A percentile compares a stretch with the other conserved stretches of the same genome.
Conservation (phyloP, 106 monocot species). For the Dactylorhiza incarnata region DNA sequence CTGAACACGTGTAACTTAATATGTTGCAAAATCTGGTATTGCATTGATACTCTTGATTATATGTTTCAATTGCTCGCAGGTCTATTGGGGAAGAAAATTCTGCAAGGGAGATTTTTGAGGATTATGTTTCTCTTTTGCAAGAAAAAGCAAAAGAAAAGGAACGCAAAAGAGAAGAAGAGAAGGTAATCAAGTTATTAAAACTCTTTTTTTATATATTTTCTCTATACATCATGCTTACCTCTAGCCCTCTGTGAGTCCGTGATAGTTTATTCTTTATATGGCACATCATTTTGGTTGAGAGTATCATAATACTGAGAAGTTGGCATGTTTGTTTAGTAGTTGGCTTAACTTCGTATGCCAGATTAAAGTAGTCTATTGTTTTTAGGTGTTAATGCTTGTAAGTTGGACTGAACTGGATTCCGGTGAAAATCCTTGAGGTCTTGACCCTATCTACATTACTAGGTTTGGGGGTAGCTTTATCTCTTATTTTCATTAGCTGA, state of each 20-base stretch:
- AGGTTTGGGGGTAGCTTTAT: not conserved
- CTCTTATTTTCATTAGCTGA: not conserved
- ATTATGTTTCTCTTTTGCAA: conserved; percentile 67
- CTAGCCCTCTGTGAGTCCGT: not conserved
- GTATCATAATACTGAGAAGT: not conserved
- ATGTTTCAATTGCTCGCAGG: conserved; percentile 25
- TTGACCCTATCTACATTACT: too few relatives aligned
- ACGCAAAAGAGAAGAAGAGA: conserved; percentile 87
- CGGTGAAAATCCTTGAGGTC: too few relatives aligned
- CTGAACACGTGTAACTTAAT: not conserved
- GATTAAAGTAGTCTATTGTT: not conserved
- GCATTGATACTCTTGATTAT: not conserved
- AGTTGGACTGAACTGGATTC: too few relatives aligned
- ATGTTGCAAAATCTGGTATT: not conserved
- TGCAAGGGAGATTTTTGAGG: conserved; percentile 85
- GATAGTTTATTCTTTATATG: not conserved
- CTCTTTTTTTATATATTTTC: not conserved
- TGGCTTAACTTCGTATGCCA: not conserved
- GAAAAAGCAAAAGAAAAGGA: conserved; percentile 93
- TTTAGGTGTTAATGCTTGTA: too few relatives aligned
- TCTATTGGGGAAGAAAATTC: conserved; percentile 60
- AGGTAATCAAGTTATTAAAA: conserved; percentile 33
- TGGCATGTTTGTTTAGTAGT: not conserved
- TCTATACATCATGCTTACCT: not conserved
- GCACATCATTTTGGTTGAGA: not conserved